Base-by-base conservation (phyloP, 169 alveolate species). In the Cryptosporidium meleagridis region DNA sequence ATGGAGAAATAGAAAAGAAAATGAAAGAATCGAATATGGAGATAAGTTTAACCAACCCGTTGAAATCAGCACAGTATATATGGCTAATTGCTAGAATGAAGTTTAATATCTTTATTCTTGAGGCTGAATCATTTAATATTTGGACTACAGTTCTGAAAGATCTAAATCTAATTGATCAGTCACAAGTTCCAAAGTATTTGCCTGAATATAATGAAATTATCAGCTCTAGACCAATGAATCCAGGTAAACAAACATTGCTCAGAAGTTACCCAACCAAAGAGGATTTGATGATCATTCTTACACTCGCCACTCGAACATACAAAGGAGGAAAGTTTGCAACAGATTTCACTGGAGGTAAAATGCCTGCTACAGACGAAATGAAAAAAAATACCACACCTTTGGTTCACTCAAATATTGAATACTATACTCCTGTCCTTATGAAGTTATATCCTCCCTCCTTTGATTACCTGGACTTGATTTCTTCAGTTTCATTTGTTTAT, bases 291-390 rank as follows among this genome's bases (percentile, higher is more conserved):
- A 7, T 80, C 8, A 59, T 80, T 45, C 18, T 80, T 26, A 37
- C 69, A 16, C 14, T 80, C 3, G 23, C 69, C 8, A 62, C 89
- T 44, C 59, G 37, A 18, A 39, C 26, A n/a, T 80, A 80, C 62
- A 61, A 31, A 23, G 39, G 10, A 16, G 89, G 89, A 44, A 80
- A 62, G 35, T 80, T 80, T 62, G 89, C 89, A 67, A 62, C 75
- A 4, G 89, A 80, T 62, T 80, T 80, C 31, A 80, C 89, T 21
- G 86, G 61, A 55, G 67, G 70, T 4, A 80, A 80, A 26, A 16
- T 23, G 0, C 29, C 31, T 44, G 23, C 62, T n/a, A 16, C 75
- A 14, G 18, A n/a, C 14, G 23, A 37, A 39, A 14, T 62, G 18
- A 80, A 65, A 41, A 52, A 80, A 33, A 61, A 44, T 16, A 65